Evolutionary conservation across 2,329 filamentous ascomycete species (phyloP).

Genomic region (Aureobasidium melanogenum): DNA sequence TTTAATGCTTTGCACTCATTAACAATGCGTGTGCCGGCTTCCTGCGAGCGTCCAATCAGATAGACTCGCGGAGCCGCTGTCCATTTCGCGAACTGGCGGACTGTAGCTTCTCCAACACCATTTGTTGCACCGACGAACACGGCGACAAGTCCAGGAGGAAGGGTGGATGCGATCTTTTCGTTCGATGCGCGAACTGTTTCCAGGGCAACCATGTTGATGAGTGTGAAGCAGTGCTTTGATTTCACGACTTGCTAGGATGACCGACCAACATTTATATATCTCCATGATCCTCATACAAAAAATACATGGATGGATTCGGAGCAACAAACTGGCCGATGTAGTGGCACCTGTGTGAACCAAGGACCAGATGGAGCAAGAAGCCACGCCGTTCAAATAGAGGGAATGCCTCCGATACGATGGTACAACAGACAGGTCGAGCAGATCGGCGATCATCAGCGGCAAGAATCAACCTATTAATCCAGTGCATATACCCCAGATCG

Average conservation of each 20-base stretch:
- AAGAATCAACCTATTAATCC: no score
- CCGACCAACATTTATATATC: not conserved
- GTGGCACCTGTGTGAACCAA: no score
- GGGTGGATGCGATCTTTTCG: slow-evolving; percentile 20
- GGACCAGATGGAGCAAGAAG: no score
- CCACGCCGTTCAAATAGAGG: no score
- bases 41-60: slow-evolving; percentile 39
- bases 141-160: slow-evolving; percentile 35
- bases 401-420: no score
- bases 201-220: slow-evolving; percentile 28
- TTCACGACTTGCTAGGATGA: not conserved
- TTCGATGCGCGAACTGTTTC: slow-evolving; percentile 28
- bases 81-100: slow-evolving; percentile 37
- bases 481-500: not conserved
- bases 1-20: slow-evolving; percentile 37
- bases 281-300: not conserved
- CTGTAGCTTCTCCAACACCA: slow-evolving; percentile 41
- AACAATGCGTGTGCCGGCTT: slow-evolving; percentile 29
- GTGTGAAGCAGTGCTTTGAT: not conserved
- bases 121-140: slow-evolving; percentile 45
- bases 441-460: no score
- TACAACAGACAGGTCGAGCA: no score
- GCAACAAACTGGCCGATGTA: not conserved
- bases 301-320: not conserved
- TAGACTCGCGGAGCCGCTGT: slow-evolving; percentile 36